Base-by-base conservation (phyloP, 192 early-diverging fungal species). In the Podila minutissima region DNA sequence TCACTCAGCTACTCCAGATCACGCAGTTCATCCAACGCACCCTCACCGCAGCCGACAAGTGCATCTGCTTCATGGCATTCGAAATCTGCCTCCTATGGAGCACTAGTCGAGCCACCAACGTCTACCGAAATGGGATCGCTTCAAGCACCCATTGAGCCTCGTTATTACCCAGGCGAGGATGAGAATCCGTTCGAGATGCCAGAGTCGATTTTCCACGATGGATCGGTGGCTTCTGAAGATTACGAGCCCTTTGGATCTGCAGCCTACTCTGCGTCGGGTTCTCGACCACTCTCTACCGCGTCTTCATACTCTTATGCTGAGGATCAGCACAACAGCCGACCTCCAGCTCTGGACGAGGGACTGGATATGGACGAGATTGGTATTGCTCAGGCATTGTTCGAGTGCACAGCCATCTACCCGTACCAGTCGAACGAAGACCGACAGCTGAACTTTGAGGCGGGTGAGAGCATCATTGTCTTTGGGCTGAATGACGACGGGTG, bases 111-210 rank as follows among this genome's bases (percentile, higher is more conserved):
- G 35, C 11, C 59, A 26, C 26, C 28, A 15, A 20, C 20, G 11
- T 63, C 59, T 24, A 37, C 59, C 11, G 66, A 41, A 17, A 7
- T 28, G 13, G 53, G 38, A 33, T 50, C 58, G 5, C 35, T 62
- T 4, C 69, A 71, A 15, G 46, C 46, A 22, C 64, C 68, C 1
- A n/a, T 53, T 22, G 51, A 69, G 28, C 57, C 77, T 13, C 66
- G 77, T 12, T 81, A 61, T 62, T 81, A 69, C 49, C 75, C 75
- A 9, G 75, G 75, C 0, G 71, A 81, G n/a, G 77, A 81, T 49
- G 77, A 81, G 57, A 81, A 81, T 22, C 77, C 77, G 12, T 81
- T 81, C 49, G 77, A 81, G 77, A 73, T 81, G 22, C 77, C 77
- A n/a, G 77, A 73, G 48, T 81, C 77, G 1, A 73, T 81, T 50